These are phyloP conservation scores for Neurospora sp. DNA, from an alignment of 495 filamentous ascomycete genomes.

Conservation along the genomic window DNA sequence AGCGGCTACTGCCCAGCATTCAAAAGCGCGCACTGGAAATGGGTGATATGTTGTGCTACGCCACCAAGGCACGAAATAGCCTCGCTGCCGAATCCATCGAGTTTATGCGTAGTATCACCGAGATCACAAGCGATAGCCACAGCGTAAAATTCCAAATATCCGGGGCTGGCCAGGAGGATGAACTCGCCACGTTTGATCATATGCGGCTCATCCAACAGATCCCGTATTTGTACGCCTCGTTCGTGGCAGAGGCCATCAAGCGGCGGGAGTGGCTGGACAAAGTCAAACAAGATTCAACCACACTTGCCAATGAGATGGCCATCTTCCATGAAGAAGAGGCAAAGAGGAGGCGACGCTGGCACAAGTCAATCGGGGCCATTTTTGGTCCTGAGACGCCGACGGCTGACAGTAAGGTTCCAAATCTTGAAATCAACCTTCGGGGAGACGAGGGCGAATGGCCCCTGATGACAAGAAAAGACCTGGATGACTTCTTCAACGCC, in stretches of 20 bases:
- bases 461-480: conserved; percentile 46
- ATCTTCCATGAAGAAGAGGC: conserved; percentile 83
- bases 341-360: conserved; percentile 80
- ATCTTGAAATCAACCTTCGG: conserved; percentile 76
- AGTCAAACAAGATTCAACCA: conserved; percentile 71
- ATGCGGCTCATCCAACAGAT: conserved; percentile 67
- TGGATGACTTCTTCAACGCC: conserved; percentile 54
- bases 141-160: conserved; percentile 61
- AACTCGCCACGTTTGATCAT: conserved; percentile 62
- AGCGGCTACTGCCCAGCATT: conserved; percentile 76
- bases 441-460: conserved; percentile 78
- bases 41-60: conserved; percentile 58
- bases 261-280: conserved; percentile 87
- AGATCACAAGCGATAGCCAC: conserved; percentile 62
- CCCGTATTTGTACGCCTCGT: conserved; percentile 79
- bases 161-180: conserved; percentile 58
- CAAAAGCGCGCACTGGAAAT: conserved; percentile 62
- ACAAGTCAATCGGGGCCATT: conserved; percentile 61
- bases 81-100: conserved; percentile 49
- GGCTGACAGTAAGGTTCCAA: conserved; percentile 46
- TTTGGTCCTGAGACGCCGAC: conserved; percentile 28
- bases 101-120: conserved; percentile 71
- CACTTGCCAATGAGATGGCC: conserved; percentile 83
- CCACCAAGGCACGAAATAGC: conserved; percentile 49
- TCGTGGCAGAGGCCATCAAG: conserved; percentile 73